phyloP scores from a whole-genome alignment of 2,329 filamentous ascomycete species.

The Aureobasidium zeae region DNA sequence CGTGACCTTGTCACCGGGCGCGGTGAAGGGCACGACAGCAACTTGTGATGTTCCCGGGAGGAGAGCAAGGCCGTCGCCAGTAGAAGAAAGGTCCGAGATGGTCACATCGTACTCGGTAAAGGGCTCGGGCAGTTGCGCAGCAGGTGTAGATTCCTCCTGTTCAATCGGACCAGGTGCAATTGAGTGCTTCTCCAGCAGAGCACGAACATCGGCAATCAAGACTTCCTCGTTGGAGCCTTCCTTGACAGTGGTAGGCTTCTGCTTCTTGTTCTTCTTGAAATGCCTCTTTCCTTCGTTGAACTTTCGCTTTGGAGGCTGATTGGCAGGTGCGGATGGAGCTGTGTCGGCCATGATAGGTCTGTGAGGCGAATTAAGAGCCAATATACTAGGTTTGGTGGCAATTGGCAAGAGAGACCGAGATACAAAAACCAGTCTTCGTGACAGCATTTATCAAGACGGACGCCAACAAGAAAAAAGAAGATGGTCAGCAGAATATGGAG shows the following conservation, averaged over 20 bases:
- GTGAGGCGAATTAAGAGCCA: background rate
- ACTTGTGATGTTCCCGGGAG: conserved; percentile 57
- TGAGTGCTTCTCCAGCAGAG: conserved; percentile 31
- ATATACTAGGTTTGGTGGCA: background rate
- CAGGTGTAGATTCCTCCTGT: conserved; percentile 17
- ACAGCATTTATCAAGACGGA: conserved; percentile 12
- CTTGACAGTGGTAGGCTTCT: conserved; percentile 32
- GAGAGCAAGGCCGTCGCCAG: conserved; percentile 78
- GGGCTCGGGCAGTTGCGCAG: conserved; percentile 47
- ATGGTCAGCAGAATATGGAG: conserved; percentile 14
- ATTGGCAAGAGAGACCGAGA: background rate
- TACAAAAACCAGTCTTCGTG: conserved; percentile 3
- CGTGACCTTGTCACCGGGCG: conserved; percentile 72
- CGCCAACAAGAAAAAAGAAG: background rate
- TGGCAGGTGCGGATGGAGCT: conserved; percentile 2
- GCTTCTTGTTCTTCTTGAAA: conserved; percentile 40
- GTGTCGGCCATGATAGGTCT: conserved; percentile 15
- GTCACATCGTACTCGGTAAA: conserved; percentile 72
- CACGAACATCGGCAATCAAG: conserved; percentile 37
- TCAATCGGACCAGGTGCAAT: conserved; percentile 20
- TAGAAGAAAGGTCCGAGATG: conserved; percentile 77
- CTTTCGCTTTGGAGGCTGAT: conserved; percentile 24
- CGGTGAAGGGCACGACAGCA: conserved; percentile 80
- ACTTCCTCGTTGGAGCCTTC: conserved; percentile 43
- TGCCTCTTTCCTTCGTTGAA: conserved; percentile 32